Evolutionary conservation across 805 yeast species (phyloP).

Genomic region (Saccharomycopsis babjevae): DNA sequence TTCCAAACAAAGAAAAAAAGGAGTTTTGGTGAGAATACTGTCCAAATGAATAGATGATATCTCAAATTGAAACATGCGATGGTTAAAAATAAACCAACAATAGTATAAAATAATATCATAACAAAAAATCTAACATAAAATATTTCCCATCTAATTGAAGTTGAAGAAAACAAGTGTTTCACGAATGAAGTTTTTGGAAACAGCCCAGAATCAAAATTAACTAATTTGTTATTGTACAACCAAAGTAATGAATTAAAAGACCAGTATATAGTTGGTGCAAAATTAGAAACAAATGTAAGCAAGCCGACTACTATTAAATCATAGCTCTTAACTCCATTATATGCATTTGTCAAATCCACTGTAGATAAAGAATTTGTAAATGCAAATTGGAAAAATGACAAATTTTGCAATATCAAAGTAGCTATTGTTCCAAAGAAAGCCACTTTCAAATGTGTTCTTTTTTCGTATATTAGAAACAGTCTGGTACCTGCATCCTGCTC

Average conservation of each 20-base stretch:
- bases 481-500: not conserved
- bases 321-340: conserved; percentile 74
- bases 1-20: conserved; percentile 65
- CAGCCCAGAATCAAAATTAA: conserved; percentile 17
- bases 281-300: conserved; percentile 74
- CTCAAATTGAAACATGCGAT: conserved; percentile 64
- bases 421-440: conserved; percentile 23
- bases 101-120: conserved; percentile 44
- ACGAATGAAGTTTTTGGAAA: not conserved
- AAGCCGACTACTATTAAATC: conserved; percentile 63
- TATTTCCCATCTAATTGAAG: conserved; percentile 26
- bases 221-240: conserved; percentile 21
- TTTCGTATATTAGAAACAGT: not conserved
- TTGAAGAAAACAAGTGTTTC: conserved; percentile 9
- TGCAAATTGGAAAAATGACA: conserved; percentile 79
- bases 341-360: conserved; percentile 82
- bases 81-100: conserved; percentile 48
- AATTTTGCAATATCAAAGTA: conserved; percentile 52
- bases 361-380: conserved; percentile 89
- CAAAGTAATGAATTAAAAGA: conserved; percentile 32
- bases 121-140: conserved; percentile 30
- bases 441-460: conserved; percentile 13
- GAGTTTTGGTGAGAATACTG: conserved; percentile 90
- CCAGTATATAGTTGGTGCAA: conserved; percentile 83
- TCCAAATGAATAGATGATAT: conserved; percentile 91